Evolutionary conservation across 139 green algal species (phyloP), one percentile per base, ranked within the genome.

Genomic region (Tetradesmus lagerheimii): DNA sequence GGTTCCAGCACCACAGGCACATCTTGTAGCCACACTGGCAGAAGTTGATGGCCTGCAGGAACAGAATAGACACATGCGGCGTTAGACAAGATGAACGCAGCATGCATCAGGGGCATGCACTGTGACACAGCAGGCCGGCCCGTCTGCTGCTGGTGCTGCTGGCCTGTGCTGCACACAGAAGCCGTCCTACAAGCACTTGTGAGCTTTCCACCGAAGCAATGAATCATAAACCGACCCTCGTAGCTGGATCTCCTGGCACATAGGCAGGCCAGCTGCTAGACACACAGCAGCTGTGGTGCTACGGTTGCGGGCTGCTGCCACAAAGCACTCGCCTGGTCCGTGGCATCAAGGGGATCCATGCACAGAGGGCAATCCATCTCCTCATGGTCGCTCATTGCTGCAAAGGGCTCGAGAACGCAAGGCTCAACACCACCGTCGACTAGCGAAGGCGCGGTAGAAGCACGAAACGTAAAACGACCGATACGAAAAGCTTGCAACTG

Each of bases 1-100:
- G 95, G 86, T 99, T 94, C 93, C 93, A 92, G 83, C 89, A 92
- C 89, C 89, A 89, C 29, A 87, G 71, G 79, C 86, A 93, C 87
- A 92, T 93, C 91, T 92, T 91, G 90, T 97, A 98, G 74, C 96
- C 95, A 91, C 97, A 98, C 31, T 92, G 75, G 90, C 96, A 98
- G 75, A 95, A 97, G 64, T 95, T 90, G 37, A 96, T 95, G 39
- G 93, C 88, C 27, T 71, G 57, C 57, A 71, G 25, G 8, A 31
- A n/a, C 57, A 71, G 12, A 71, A n/a, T n/a, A 31, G 23, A 31
- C 12, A 62, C 47, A 5, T 50, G 20, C 18, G 12, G 47, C 6
- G 18, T 62, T 1, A 62, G 47, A 2, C 4, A 1, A 14, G 57
- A 71, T 71, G 20, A 1, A 31, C 57, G 20, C 57, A 71, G 57